These are phyloP conservation scores for Colletotrichum cereale DNA, from an alignment of 2,329 filamentous ascomycete species.

Conservation along the genomic window DNA sequence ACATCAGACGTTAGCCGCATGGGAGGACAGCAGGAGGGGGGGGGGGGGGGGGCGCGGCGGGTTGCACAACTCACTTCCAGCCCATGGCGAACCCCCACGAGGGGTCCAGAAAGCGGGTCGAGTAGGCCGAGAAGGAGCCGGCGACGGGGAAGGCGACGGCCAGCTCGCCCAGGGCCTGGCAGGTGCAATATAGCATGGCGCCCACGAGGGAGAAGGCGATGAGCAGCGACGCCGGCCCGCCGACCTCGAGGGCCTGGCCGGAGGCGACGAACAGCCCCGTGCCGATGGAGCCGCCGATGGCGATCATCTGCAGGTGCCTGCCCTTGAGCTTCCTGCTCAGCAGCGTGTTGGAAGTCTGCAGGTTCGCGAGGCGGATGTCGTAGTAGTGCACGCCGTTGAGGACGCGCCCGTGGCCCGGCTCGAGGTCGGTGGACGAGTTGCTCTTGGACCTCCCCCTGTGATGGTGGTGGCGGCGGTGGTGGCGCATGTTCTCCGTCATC, in stretches of 20 bases:
- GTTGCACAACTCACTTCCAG: constrained; percentile 77
- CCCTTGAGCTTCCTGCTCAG: constrained; percentile 84
- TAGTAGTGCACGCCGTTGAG: constrained; percentile 63
- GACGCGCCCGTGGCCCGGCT: constrained; percentile 44
- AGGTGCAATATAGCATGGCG: constrained; percentile 90
- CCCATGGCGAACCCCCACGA: constrained; percentile 97
- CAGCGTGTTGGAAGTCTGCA: constrained; percentile 81
- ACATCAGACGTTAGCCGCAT: constrained; percentile 12
- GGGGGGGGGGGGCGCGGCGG: too few species aligned
- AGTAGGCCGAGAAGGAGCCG: constrained; percentile 92
- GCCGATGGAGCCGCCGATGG: constrained; percentile 92
- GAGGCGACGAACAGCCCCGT: constrained; percentile 91
- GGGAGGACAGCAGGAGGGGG: neutral
- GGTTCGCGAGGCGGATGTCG: constrained; percentile 69
- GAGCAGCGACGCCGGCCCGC: constrained; percentile 82
- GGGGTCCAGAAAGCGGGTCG: constrained; percentile 91
- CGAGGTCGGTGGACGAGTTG: constrained; percentile 50
- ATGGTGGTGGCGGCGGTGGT: neutral
- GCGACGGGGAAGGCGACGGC: constrained; percentile 91
- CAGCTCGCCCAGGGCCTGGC: constrained; percentile 92
- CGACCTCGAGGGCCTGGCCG: constrained; percentile 75
- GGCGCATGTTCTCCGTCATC: constrained; percentile 50
- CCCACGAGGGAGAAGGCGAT: constrained; percentile 86
- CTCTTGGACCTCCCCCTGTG: constrained; percentile 55
- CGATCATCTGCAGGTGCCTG: constrained; percentile 96